Evolutionary conservation across 106 monocot genomes (phyloP).

Genomic region (Dendrobium nobile): DNA sequence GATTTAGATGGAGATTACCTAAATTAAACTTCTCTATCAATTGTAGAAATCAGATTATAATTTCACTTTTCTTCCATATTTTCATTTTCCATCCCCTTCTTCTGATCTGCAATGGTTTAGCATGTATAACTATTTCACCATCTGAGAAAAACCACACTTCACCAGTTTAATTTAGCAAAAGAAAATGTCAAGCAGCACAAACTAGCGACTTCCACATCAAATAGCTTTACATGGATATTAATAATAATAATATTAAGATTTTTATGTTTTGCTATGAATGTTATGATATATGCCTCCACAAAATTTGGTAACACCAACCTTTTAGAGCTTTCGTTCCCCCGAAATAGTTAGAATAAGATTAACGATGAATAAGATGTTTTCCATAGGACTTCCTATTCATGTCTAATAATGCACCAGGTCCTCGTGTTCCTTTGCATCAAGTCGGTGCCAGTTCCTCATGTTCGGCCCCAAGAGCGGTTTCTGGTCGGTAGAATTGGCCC

Average conservation of each 20-base stretch:
- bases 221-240: no score
- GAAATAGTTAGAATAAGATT: background rate
- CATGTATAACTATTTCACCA: no score
- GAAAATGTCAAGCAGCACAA: background rate
- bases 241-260: no score
- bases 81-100: background rate
- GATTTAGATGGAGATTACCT: background rate
- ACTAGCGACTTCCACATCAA: background rate
- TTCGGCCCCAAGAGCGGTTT: slow-evolving; percentile 62
- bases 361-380: background rate
- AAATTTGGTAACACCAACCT: no score
- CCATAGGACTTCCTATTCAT: background rate
- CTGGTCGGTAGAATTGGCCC: slow-evolving; percentile 86
- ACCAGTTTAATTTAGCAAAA: background rate
- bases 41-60: background rate
- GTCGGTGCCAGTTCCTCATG: slow-evolving; percentile 72
- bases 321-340: no score
- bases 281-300: no score
- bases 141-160: no score
- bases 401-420: slow-evolving; percentile 32
- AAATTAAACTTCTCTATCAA: background rate
- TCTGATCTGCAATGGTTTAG: background rate
- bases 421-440: slow-evolving; percentile 93
- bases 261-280: no score
- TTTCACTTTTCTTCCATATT: background rate